phyloP scores from a whole-genome alignment of 2,329 filamentous ascomycete genomes.

The Tolypocladium tundrense region DNA sequence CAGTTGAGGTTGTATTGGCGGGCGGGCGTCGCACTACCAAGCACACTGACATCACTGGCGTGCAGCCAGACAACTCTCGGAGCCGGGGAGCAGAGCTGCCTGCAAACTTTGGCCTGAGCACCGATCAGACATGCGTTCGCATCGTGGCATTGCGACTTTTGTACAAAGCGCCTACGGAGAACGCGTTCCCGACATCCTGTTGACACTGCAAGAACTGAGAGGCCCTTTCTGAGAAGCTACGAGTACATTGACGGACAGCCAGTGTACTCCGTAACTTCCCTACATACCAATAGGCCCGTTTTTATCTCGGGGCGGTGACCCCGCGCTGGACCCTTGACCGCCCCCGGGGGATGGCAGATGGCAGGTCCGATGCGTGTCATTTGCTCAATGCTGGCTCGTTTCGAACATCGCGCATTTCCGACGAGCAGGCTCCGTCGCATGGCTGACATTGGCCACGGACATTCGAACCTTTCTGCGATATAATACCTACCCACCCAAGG shows the following conservation, averaged over 20 bases:
- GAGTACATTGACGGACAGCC: neutral
- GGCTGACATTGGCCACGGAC: neutral
- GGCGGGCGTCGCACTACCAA: slow-evolving; percentile 4
- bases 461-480: neutral
- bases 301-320: neutral
- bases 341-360: neutral
- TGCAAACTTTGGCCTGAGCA: neutral
- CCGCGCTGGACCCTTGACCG: neutral
- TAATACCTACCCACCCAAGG: neutral
- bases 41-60: slow-evolving; percentile 7
- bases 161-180: too few relatives aligned
- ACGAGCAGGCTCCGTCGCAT: neutral
- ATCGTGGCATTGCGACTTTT: neutral
- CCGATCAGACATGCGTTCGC: neutral
- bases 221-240: neutral
- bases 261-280: neutral
- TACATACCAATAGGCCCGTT: neutral
- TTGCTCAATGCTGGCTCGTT: neutral
- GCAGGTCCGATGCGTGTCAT: neutral
- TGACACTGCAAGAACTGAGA: neutral
- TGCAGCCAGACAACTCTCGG: neutral
- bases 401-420: neutral
- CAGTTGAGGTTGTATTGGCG: neutral
- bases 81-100: neutral
- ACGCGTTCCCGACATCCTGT: neutral